Conservation (phyloP, 805 yeast genomes). For the Candida nanaspora region DNA sequence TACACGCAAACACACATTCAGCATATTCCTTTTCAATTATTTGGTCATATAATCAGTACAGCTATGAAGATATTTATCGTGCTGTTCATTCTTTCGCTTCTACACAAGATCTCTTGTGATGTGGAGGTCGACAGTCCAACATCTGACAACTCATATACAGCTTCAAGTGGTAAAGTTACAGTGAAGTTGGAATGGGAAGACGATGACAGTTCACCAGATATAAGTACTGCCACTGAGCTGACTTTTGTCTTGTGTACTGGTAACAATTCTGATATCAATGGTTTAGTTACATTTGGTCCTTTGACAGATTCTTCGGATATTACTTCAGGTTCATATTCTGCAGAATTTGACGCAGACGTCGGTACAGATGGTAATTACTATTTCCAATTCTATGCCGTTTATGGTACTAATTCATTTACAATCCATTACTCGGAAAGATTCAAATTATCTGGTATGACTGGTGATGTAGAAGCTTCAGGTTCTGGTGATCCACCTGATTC, state of each 20-base stretch:
- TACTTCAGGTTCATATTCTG: constrained; percentile 30
- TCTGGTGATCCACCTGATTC: constrained; percentile 38
- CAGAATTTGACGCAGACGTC: constrained; percentile 32
- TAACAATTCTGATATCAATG: constrained; percentile 38
- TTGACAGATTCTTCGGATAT: constrained; percentile 24
- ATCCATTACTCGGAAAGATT: constrained; percentile 68
- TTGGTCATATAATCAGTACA: no score
- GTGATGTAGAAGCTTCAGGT: constrained; percentile 46
- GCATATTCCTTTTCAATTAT: no score
- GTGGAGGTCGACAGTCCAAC: constrained; percentile 37
- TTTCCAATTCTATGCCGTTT: constrained; percentile 57
- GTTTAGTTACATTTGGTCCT: constrained; percentile 26
- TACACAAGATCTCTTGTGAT: constrained; percentile 30
- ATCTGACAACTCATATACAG: constrained; percentile 32
- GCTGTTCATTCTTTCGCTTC: not conserved
- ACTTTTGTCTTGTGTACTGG: constrained; percentile 67
- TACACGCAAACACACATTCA: no score
- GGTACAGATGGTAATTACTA: constrained; percentile 65
- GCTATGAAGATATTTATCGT: no score
- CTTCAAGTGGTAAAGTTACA: constrained; percentile 26
- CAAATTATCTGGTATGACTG: constrained; percentile 63
- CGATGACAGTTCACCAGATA: constrained; percentile 40
- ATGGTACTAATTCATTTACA: constrained; percentile 34
- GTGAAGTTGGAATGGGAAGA: constrained; percentile 51
- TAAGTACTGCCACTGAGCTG: constrained; percentile 36